Base-by-base conservation (phyloP, 2,329 filamentous ascomycete species). In the Ophiobolus disseminans region DNA sequence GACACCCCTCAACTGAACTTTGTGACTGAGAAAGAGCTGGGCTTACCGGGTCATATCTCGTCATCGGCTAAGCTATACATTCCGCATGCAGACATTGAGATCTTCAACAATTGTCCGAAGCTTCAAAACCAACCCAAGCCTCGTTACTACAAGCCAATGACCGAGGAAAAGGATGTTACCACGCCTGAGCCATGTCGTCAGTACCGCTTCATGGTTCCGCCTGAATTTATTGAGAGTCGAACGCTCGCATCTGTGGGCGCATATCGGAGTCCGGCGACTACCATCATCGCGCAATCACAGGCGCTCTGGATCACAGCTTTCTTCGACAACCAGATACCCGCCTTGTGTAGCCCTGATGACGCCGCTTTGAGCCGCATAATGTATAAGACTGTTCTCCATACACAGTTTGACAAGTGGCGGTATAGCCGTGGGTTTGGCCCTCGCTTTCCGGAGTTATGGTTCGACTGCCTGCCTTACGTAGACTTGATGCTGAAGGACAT, bases 261-360 rank as follows among this genome's bases (percentile, higher is more conserved):
- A 35, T 68, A 74, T 21, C 63, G 68, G 19, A 73, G 67, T 10
- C 66, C 74, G 19, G 65, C 66, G 2, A 75, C 73, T 0, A 64
- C 70, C 1, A 63, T 69, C 11, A 68, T 70, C 36, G 70, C 73
- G 3, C 62, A 70, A 10, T 56, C 68, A 0, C 73, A 77, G 58
- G 74, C 65, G 1, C 66, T 77, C 1, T 78, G 75, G 75, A 74
- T 87, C 23, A 77, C 79, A 0, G 86, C 88, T 0, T 90, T 84
- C 65, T 81, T 92, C 23, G 76, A 79, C 43, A 75, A 76, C 16
- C 69, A 76, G 21, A 68, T 88, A 9, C 26, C 39, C 0, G 10
- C 14, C 7, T 43, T 50, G 8, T n/a, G 9, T 19, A 11, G 13
- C 2, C 25, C 30, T 3, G 34, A 42, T n/a, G 17, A 49, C 2